These are phyloP conservation scores for Bonia amplexicaulis DNA, from an alignment of 176 grass and related monocot genomes.

Conservation along the genomic window DNA sequence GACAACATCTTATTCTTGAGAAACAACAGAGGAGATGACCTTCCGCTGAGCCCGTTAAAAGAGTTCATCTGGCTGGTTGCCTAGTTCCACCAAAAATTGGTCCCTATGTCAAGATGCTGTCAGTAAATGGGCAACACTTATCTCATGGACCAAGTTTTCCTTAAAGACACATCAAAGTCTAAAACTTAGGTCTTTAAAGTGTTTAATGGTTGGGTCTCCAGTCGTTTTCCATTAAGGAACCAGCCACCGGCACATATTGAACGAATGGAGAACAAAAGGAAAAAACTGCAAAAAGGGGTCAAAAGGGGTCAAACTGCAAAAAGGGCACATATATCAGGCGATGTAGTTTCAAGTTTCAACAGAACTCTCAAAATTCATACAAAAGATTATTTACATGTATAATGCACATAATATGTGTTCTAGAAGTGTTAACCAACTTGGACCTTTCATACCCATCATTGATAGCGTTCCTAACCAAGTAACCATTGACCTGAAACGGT, in stretches of 20 bases:
- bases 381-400: background rate
- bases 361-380: background rate
- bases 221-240: background rate
- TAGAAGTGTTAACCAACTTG: background rate
- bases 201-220: background rate
- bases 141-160: background rate
- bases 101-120: background rate
- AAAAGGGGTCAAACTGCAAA: background rate
- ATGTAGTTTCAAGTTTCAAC: background rate
- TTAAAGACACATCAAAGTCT: background rate
- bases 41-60: background rate
- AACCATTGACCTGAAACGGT: background rate
- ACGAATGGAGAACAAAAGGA: background rate
- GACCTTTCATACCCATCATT: background rate
- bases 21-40: background rate
- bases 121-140: background rate
- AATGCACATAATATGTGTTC: background rate
- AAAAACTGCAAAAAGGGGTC: background rate
- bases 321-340: background rate
- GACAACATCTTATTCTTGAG: background rate
- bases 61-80: background rate
- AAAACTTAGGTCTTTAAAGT: background rate
- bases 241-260: background rate
- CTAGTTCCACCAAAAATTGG: background rate
- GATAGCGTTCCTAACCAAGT: conserved; percentile 1